Evolutionary conservation across 2,329 filamentous ascomycete species (phyloP), one percentile per base, ranked within the genome.

Genomic region (Teratosphaeria viscida): DNA sequence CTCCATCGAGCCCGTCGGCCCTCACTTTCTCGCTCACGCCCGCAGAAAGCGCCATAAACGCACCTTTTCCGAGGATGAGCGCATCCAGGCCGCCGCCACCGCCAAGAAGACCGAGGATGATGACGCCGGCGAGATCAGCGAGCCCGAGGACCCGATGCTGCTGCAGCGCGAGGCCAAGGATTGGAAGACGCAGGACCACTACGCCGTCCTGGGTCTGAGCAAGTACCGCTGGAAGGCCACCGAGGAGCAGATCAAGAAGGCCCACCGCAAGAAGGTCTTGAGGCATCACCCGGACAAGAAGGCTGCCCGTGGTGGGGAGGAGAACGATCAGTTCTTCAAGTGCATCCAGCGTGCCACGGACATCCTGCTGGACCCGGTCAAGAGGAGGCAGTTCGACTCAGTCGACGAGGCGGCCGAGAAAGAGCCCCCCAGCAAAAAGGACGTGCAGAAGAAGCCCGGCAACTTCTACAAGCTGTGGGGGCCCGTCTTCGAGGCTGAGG

Each of bases 291-390:
- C 94, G 63, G 94, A 99, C 77, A 99, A 99, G 87, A 95, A 95
- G 81, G 94, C 95, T 16, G 94, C 94, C 32, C 84, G 87, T 55
- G 94, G 94, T 63, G 83, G 85, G 70, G 83, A 85, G 67, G 92
- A 97, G 71, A 92, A 96, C 77, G 94, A 99, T 76, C 90, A 89
- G 75, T 99, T 99, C 82, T 99, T 99, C 88, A 99, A 99, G 84
- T 99, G 95, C 78, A 99, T 99, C 76, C 95, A 99, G 76, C 96
- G 96, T 78, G 94, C 94, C 60, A 92, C 88, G 69, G 94, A 99
- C 71, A 83, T 97, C 57, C 88, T 99, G 19, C 84, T 90, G 59
- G 94, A 99, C 79, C 94, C 94, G 57, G 82, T 86, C 74, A 95
- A 90, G 80, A 89, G 94, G 63, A 87, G 92, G 61, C 94, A 99